Percentiles rank a stretch among this genome's conserved stretches.
Evolutionary conservation across 1,139 yeast species (phyloP).

Genomic region (Lodderomyces oxycetoniae): DNA sequence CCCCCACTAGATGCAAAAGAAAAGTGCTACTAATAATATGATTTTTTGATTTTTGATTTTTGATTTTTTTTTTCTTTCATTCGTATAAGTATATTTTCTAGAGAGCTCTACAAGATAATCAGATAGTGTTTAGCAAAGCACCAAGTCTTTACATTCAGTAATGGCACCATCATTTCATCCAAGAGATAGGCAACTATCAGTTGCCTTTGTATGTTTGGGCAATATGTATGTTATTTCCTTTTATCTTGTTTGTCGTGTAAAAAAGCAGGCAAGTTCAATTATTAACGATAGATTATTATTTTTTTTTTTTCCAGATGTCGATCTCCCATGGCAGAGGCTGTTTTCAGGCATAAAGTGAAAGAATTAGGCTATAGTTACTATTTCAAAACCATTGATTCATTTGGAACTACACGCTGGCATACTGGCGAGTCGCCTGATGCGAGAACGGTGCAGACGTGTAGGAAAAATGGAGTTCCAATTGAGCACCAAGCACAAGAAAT

Average conservation of each 20-base stretch:
- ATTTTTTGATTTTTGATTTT: no score
- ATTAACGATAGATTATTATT: conserved; percentile 13
- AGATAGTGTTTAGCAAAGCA: neutral
- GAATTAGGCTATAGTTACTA: conserved; percentile 35
- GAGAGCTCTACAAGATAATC: neutral
- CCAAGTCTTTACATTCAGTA: neutral
- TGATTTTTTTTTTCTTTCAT: neutral
- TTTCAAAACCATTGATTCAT: conserved; percentile 67
- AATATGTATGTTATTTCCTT: conserved; percentile 58
- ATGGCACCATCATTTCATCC: conserved; percentile 19
- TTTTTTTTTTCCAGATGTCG: conserved; percentile 57
- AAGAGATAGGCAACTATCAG: conserved; percentile 42
- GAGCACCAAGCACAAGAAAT: conserved; percentile 76
- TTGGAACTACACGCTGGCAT: conserved; percentile 86
- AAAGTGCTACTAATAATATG: neutral
- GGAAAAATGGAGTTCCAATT: conserved; percentile 68
- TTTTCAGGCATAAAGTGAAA: conserved; percentile 63
- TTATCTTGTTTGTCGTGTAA: neutral
- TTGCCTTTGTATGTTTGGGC: conserved; percentile 89
- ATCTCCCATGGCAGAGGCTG: conserved; percentile 98
- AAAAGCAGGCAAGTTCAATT: neutral
- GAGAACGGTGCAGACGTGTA: conserved; percentile 66
- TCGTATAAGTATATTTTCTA: neutral
- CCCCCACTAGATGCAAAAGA: neutral
- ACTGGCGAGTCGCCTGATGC: conserved; percentile 77